These are phyloP conservation scores for Plasmodium billcollinsi DNA, from an alignment of 169 alveolate genomes.

Conservation along the genomic window DNA sequence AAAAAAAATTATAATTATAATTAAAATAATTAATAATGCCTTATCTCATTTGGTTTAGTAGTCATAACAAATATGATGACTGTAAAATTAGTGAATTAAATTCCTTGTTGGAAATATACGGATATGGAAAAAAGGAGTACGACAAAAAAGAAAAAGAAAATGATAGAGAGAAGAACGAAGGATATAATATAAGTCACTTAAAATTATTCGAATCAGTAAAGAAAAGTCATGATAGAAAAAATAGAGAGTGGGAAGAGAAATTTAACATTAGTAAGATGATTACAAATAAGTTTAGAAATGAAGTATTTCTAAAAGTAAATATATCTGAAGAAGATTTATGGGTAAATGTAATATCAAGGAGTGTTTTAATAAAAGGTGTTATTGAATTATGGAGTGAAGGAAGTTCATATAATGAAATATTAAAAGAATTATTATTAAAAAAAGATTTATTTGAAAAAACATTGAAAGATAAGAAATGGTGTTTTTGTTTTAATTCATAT, in stretches of 20 bases:
- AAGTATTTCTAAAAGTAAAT: conserved; percentile 72
- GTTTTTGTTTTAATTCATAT: conserved; percentile 72
- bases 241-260: conserved; percentile 3
- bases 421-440: conserved; percentile 30
- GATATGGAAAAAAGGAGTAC: conserved; percentile 15
- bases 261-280: no score
- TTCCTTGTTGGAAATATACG: conserved; percentile 74
- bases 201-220: no score
- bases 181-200: no score
- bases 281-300: conserved; percentile 39
- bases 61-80: conserved; percentile 81
- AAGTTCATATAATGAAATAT: conserved; percentile 59
- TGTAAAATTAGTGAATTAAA: conserved; percentile 79
- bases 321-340: conserved; percentile 73
- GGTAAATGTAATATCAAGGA: conserved; percentile 73
- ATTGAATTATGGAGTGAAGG: conserved; percentile 83
- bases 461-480: conserved; percentile 73
- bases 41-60: conserved; percentile 81
- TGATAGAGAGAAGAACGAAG: conserved; percentile 17
- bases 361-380: conserved; percentile 78
- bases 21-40: conserved; percentile 23
- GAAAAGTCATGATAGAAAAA: neutral
- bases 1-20: neutral
- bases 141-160: neutral
- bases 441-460: conserved; percentile 36